These are phyloP conservation scores for Claviceps quebecensis DNA, from an alignment of 2,329 filamentous ascomycete species.

Conservation along the genomic window DNA sequence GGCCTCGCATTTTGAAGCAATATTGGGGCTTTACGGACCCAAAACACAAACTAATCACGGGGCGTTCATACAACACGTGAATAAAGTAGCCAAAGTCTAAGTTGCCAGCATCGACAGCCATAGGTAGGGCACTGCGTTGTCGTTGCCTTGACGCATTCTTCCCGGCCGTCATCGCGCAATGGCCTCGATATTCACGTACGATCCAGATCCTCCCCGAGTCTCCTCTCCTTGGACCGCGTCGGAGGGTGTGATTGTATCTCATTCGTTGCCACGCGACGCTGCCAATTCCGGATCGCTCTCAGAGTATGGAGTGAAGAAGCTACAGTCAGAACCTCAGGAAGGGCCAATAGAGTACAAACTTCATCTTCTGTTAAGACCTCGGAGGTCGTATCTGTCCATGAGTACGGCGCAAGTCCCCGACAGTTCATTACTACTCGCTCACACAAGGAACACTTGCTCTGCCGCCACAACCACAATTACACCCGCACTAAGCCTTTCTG, in stretches of 20 bases:
- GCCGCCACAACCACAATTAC: conserved; percentile 8
- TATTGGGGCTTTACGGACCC: too few relatives aligned
- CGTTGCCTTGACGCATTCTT: neutral
- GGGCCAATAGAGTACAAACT: conserved; percentile 95
- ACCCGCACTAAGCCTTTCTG: conserved; percentile 17
- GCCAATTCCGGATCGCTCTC: conserved; percentile 30
- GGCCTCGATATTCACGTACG: conserved; percentile 95
- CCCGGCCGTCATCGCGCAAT: conserved; percentile 28
- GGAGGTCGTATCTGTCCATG: conserved; percentile 58
- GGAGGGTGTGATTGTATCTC: conserved; percentile 21
- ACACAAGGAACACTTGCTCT: conserved; percentile 3
- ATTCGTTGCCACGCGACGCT: conserved; percentile 17
- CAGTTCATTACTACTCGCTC: conserved; percentile 2
- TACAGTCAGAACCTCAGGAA: conserved; percentile 84
- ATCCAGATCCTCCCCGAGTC: conserved; percentile 74
- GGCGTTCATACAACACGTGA: too few relatives aligned
- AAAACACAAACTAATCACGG: too few relatives aligned
- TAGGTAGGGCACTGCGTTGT: neutral
- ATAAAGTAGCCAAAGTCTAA: too few relatives aligned
- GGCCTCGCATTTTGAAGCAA: neutral
- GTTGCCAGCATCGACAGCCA: too few relatives aligned
- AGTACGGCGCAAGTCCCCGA: conserved; percentile 36
- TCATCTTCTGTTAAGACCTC: conserved; percentile 68
- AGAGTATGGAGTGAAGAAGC: conserved; percentile 55
- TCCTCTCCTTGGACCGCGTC: conserved; percentile 77